phyloP scores from a whole-genome alignment of 78 protist species.

The Dictyostelium citrinum region DNA sequence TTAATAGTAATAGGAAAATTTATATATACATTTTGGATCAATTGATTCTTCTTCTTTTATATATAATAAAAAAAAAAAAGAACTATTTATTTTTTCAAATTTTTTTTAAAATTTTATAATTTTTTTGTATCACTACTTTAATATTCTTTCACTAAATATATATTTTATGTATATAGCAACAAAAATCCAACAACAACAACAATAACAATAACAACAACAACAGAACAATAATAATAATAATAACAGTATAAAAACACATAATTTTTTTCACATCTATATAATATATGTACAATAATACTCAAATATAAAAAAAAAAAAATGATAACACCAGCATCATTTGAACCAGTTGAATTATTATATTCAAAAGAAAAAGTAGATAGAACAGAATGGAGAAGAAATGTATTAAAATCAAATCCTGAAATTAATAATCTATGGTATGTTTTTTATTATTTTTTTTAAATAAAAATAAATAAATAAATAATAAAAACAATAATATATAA shows the following conservation, averaged over 20 bases:
- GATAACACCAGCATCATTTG: neutral
- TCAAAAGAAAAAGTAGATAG: conserved; percentile 62
- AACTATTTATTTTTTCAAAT: neutral
- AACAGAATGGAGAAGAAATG: conserved; percentile 73
- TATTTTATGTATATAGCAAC: neutral
- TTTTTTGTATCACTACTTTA: neutral
- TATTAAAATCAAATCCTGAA: conserved; percentile 51
- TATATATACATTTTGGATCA: neutral
- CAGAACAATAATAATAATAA: no score
- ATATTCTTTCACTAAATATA: neutral
- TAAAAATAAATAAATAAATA: no score
- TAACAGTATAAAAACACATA: no score
- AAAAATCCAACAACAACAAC: neutral
- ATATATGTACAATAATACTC: neutral
- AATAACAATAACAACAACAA: neutral
- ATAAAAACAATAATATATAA: no score
- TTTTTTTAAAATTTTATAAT: neutral
- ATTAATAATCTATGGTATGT: conserved; percentile 45
- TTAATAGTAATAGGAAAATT: neutral
- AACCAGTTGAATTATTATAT: conserved; percentile 22
- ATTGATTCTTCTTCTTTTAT: neutral
- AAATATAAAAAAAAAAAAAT: neutral
- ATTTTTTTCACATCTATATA: no score
- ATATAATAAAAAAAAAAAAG: neutral
- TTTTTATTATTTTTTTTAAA: no score